Conservation (phyloP, 306 rosid genomes). For the Phaseolus lunatus region DNA sequence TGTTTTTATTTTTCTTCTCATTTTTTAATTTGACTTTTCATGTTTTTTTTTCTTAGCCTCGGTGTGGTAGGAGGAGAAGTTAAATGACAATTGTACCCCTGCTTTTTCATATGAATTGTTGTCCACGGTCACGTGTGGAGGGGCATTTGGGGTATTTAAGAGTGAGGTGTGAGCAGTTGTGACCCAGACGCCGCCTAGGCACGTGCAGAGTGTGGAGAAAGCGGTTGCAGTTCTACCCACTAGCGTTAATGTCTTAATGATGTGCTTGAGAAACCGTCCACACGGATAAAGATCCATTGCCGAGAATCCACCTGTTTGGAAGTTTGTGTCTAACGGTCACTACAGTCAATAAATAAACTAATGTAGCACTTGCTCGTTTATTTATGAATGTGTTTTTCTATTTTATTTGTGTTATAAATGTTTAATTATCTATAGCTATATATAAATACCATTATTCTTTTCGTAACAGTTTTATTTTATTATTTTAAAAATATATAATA, state of each 20-base stretch:
- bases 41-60: not conserved
- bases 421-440: too few species aligned
- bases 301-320: conserved; percentile 35
- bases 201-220: conserved; percentile 21
- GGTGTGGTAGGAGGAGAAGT: not conserved
- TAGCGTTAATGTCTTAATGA: conserved; percentile 36
- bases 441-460: too few species aligned
- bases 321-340: conserved; percentile 50
- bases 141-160: not conserved
- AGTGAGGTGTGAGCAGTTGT: conserved; percentile 21
- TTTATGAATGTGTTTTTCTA: not conserved
- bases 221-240: conserved; percentile 26
- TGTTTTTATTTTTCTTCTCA: not conserved
- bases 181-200: not conserved
- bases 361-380: not conserved
- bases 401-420: not conserved
- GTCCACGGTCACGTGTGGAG: conserved; percentile 25
- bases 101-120: not conserved
- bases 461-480: too few species aligned
- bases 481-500: too few species aligned
- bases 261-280: conserved; percentile 21
- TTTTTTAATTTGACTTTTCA: not conserved
- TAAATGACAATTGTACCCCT: conserved; percentile 35
- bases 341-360: not conserved
- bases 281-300: not conserved